Evolutionary conservation across 306 rosid species (phyloP).

Genomic region (Lupinus albus): DNA sequence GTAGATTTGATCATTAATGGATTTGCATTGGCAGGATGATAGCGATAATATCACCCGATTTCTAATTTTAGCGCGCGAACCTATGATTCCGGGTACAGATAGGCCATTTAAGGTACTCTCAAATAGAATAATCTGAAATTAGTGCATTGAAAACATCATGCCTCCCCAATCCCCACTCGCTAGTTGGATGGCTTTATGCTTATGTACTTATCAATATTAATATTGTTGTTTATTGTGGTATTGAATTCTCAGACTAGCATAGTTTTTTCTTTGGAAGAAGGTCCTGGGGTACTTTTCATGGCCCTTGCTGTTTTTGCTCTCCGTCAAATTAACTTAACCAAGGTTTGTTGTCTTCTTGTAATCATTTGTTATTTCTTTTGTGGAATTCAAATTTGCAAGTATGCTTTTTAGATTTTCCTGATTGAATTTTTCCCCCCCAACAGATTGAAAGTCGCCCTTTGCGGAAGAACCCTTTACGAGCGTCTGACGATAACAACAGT

Average conservation of each 20-base stretch:
- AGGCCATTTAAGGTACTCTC: constrained; percentile 79
- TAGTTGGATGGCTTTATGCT: constrained; percentile 24
- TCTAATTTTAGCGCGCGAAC: constrained; percentile 89
- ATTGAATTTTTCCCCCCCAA: constrained; percentile 38
- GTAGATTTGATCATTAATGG: constrained; percentile 32
- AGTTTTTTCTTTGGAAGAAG: constrained; percentile 94
- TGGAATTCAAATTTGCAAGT: constrained; percentile 31
- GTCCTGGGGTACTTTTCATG: constrained; percentile 94
- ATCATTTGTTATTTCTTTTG: constrained; percentile 9
- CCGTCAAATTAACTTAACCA: constrained; percentile 85
- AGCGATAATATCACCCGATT: constrained; percentile 87
- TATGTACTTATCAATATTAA: constrained; percentile 17
- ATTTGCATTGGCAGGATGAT: constrained; percentile 73
- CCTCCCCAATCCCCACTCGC: background rate
- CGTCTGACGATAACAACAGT: constrained; percentile 61
- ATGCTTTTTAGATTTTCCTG: constrained; percentile 18
- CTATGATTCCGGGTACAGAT: constrained; percentile 91
- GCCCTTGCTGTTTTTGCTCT: constrained; percentile 98
- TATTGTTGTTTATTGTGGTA: constrained; percentile 33
- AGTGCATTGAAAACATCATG: constrained; percentile 16
- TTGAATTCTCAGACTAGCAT: constrained; percentile 78
- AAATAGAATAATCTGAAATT: constrained; percentile 30
- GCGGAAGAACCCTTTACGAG: constrained; percentile 73
- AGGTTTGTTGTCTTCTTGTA: constrained; percentile 51
- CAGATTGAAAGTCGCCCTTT: constrained; percentile 98